phyloP scores from a whole-genome alignment of 345 rosid species.

The Nasturtium officinale region DNA sequence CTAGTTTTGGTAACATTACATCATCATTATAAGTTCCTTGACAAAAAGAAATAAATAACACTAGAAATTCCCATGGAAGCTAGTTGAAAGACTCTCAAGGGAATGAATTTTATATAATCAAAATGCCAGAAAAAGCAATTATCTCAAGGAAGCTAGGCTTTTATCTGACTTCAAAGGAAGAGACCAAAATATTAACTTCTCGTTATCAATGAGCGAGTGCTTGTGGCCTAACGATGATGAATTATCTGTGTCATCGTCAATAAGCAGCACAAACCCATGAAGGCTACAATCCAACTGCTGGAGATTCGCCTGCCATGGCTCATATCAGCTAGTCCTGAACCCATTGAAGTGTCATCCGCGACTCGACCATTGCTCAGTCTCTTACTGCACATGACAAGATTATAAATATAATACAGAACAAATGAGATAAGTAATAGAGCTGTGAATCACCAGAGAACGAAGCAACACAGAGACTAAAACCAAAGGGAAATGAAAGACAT shows the following conservation, averaged over 20 bases:
- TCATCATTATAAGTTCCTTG: conserved; percentile 9
- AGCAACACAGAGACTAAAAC: conserved; percentile 1
- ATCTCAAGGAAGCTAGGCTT: conserved; percentile 18
- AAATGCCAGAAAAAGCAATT: not conserved
- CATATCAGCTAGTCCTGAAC: conserved; percentile 22
- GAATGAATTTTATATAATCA: too few species aligned
- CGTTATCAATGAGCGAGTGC: not conserved
- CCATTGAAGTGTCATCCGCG: conserved; percentile 32
- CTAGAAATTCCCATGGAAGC: conserved; percentile 2
- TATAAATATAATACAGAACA: not conserved
- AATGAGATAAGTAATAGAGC: not conserved
- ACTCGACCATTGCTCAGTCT: conserved; percentile 36
- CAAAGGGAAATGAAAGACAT: not conserved
- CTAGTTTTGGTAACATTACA: not conserved
- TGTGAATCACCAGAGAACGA: conserved; percentile 4
- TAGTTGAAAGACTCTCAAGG: conserved; percentile 14
- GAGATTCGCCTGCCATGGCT: conserved; percentile 25
- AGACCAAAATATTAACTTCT: conserved; percentile 13
- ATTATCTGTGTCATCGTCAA: conserved; percentile 15
- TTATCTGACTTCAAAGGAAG: conserved; percentile 15
- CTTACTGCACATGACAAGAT: conserved; percentile 29
- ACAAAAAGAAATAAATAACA: not conserved
- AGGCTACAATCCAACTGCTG: conserved; percentile 28
- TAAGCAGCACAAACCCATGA: conserved; percentile 24
- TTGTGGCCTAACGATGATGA: conserved; percentile 27